Evolutionary conservation across 306 rosid species (phyloP), one percentile per base, ranked within the genome.

Genomic region (Castanea sativa): DNA sequence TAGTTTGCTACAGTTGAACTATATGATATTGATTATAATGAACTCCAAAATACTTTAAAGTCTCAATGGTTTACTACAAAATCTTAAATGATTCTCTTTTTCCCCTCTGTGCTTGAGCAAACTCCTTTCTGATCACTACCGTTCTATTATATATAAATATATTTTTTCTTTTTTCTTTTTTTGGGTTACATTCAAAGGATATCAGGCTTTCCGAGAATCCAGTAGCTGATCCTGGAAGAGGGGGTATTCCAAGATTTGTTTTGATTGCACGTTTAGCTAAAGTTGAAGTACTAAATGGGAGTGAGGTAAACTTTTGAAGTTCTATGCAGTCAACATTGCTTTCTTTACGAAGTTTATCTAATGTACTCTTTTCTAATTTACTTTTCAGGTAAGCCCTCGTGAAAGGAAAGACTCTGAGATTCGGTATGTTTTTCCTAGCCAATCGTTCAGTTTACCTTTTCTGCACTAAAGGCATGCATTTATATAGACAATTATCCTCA

Each of bases 401-500:
- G 99, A 95, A 85, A 91, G 97, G 89, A 95, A 90, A 83, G 99
- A 95, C 55, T 95, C 99, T 6, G 99, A 95, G 87, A 92, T 95
- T 79, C 89, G 98, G 99, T 92, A 76, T 20, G 79, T 77, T 81
- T 69, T 83, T 75, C 76, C 69, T 76, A 55, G 58, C 65, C 51
- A 38, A 21, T 76, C 60, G 49, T 51, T 74, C 30, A 32, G 56
- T 64, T 38, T 76, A 49, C 2, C 30, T 76, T 33, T 57, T 56
- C 33, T 61, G 69, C 61, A 30, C 52, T 23, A 38, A 53, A 65
- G 33, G 21, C 61, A 57, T 55, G 21, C 45, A 64, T 29, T 57
- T 60, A 59, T 61, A 30, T 13, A 63, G 23, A 13, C 72, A 35
- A 35, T 33, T 20, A 35, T 67, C n/a, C 49, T 67, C 13, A 33